These are phyloP conservation scores for Tillandsia fasciculata DNA, from an alignment of 176 grass and related monocot species.

Conservation along the genomic window DNA sequence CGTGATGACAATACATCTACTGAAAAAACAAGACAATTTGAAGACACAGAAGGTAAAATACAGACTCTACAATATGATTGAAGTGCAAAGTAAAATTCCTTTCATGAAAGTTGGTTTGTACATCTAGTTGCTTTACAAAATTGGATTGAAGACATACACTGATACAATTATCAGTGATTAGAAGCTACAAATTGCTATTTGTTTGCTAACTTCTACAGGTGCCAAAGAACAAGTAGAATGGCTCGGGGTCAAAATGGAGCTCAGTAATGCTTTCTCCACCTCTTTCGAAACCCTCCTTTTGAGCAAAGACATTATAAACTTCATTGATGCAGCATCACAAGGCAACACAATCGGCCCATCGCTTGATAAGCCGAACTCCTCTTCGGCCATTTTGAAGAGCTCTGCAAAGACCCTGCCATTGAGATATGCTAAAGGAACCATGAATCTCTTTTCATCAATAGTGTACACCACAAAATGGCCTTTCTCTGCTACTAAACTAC, in stretches of 20 bases:
- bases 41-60: too few relatives aligned
- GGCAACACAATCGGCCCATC: constrained; percentile 17
- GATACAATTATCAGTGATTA: background rate
- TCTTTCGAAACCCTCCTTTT: constrained; percentile 1
- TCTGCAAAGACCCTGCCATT: constrained; percentile 29
- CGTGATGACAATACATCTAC: too few relatives aligned
- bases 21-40: too few relatives aligned
- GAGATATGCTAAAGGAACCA: constrained; percentile 40
- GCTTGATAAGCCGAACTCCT: constrained; percentile 31
- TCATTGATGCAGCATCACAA: constrained; percentile 13
- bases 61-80: too few relatives aligned
- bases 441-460: constrained; percentile 34
- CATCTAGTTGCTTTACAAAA: background rate
- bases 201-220: background rate
- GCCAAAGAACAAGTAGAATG: background rate
- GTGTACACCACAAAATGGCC: constrained; percentile 42
- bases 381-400: constrained; percentile 43
- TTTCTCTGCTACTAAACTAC: constrained; percentile 26
- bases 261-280: constrained; percentile 11
- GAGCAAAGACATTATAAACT: constrained; percentile 13
- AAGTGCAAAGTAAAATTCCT: background rate
- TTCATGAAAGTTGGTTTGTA: background rate
- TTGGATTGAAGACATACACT: background rate
- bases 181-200: constrained; percentile 2
- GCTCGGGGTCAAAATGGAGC: background rate